Evolutionary conservation across 2,329 filamentous ascomycete species (phyloP), one percentile per base, ranked within the genome.

Genomic region (Emmonsiellopsis sp.): DNA sequence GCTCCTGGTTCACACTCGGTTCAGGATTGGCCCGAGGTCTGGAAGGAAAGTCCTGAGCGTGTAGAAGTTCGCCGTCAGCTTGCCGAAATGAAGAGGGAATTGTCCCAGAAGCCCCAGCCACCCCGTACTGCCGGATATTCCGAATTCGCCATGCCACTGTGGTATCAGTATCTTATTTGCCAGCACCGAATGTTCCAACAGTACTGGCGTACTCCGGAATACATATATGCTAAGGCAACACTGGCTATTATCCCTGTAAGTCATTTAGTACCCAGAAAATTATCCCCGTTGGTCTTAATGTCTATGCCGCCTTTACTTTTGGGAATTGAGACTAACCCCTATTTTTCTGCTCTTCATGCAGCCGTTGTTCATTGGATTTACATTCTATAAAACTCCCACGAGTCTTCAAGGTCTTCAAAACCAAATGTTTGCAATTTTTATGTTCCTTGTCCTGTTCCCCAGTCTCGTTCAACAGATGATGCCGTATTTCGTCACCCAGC

Each of bases 361-460:
- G 57, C 34, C 84, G 3, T 77, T 94, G 10, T 94, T 92, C 68
- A 88, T 94, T 63, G 88, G 88, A 47, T 90, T 92, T 71, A 85
- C 86, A 56, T 91, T 94, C 73, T 89, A 82, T 78, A 79, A 83
- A 31, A 85, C 87, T 1, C 77, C 81, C 42, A 86, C 88, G 72
- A 84, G 81, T 39, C 79, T 85, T 43, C 88, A 92, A 67, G 89
- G 89, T 58, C 76, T 95, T 4, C 87, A 92, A 70, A 94, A 94
- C 72, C 88, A 94, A 67, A 89, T 93, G 83, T 94, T 94, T 66
- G 80, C 83, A 68, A 86, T 95, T 60, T 95, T 95, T 79, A 87
- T 93, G 79, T 72, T 93, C 53, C 75, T 87, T 54, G 92, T 85
- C 43, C 82, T 94, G 65, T 94, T 95, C 65, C 86, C 86, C 55